phyloP scores from a whole-genome alignment of 371 early-diverging fungal genomes.

The Smittium mucronatum region DNA sequence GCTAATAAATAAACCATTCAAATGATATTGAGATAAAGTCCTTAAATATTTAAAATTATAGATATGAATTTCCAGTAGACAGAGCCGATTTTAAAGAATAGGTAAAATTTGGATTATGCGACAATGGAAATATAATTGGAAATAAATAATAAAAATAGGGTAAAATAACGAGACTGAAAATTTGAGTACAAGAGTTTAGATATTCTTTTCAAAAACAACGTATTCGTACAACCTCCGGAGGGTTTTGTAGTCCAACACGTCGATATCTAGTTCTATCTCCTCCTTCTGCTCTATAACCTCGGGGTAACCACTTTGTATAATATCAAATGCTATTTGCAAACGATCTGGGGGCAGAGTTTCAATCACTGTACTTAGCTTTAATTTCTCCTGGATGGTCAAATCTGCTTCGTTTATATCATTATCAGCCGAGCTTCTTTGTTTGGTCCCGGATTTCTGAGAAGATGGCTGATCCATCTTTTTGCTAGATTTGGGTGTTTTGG shows the following conservation, averaged over 20 bases:
- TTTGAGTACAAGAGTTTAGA: not conserved
- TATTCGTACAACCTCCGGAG: constrained; percentile 74
- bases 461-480: not conserved
- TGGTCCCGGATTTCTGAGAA: constrained; percentile 10
- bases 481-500: constrained; percentile 16
- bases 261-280: constrained; percentile 92
- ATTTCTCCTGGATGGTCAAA: constrained; percentile 81
- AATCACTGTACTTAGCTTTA: constrained; percentile 72
- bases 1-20: too few species aligned
- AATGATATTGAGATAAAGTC: too few species aligned
- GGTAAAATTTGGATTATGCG: too few species aligned
- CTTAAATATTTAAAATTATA: too few species aligned
- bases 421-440: constrained; percentile 22
- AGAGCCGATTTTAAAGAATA: too few species aligned
- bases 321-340: constrained; percentile 61
- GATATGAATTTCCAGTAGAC: too few species aligned
- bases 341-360: constrained; percentile 62
- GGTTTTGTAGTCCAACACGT: constrained; percentile 68
- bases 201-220: constrained; percentile 39
- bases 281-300: constrained; percentile 64
- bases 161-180: too few species aligned
- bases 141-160: too few species aligned
- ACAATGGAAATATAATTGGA: too few species aligned
- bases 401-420: constrained; percentile 24
- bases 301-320: constrained; percentile 77